Base-by-base conservation (phyloP, 441 rosid genomes). In the Corymbia calophylla region DNA sequence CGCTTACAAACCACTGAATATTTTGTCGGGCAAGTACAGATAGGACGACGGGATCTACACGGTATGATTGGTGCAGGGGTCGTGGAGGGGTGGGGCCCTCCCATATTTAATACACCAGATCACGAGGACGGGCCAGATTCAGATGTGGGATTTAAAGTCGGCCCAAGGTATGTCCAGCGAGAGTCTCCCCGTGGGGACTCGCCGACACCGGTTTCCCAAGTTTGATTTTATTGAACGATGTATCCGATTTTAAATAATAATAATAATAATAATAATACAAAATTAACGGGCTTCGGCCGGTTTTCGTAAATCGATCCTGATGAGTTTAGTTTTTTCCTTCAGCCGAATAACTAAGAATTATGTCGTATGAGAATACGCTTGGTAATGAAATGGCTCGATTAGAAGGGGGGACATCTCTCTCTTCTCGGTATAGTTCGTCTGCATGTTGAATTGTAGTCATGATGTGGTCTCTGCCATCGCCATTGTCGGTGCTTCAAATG, bases 391-490 rank as follows among this genome's bases (percentile, higher is more conserved):
- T 18, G 3, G 5, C 2, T 32, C 0, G 5, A 64, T 64, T 64
- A 4, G 18, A 66, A 32, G 44, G 2, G 0, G 3, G 23, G 7
- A 4, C 19, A 12, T n/a, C 47, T 68, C 23, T 68, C 47, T 32
- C 29, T 21, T 3, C 23, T 32, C 35, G 17, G 8, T 39, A 5
- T 66, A 31, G 12, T 31, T 66, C 44, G 12, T 66, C 13, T 7
- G 7, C 44, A 17, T 31, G 6, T 66, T 0, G 21, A 3, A 16
- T 66, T 0, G 21, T 2, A 16, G 18, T 0, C 44, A 31, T 8
- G 77, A 66, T 8, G 23, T 12, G 19, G 35, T 31, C 77, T 4
- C 23, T 12, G 5, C 77, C 77, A 8, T 17, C 47, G 80, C 80
- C 18, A 18, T 32, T 35, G 81, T 39, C 44, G 44, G 44, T 39